These are phyloP conservation scores for Rhynchospora breviuscula DNA, from an alignment of 176 grass and related monocot species.

Conservation along the genomic window DNA sequence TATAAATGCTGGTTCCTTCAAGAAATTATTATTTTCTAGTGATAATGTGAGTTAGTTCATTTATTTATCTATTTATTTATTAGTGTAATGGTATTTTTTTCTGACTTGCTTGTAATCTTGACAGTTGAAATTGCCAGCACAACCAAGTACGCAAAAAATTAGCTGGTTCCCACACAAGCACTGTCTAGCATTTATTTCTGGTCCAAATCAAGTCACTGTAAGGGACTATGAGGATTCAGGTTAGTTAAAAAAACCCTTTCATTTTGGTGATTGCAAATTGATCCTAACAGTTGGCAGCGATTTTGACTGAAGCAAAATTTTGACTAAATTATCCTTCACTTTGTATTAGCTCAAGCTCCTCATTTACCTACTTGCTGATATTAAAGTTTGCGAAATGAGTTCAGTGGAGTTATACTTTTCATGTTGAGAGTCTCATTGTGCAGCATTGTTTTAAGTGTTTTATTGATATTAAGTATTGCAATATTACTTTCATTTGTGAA, in stretches of 20 bases:
- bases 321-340: neutral
- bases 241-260: slow-evolving; percentile 29
- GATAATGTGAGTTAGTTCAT: slow-evolving; percentile 39
- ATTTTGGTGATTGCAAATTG: neutral
- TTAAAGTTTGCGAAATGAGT: neutral
- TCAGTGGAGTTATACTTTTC: neutral
- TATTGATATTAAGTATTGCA: neutral
- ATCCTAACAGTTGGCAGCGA: neutral
- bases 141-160: slow-evolving; percentile 70
- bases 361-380: neutral
- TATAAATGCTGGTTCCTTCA: slow-evolving; percentile 45
- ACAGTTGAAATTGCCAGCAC: slow-evolving; percentile 62
- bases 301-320: neutral
- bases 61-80: neutral
- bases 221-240: slow-evolving; percentile 76
- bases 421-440: neutral
- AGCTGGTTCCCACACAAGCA: slow-evolving; percentile 73
- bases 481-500: neutral
- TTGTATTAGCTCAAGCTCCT: neutral
- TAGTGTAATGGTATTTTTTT: neutral
- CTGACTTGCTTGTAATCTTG: slow-evolving; percentile 23
- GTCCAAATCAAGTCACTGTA: slow-evolving; percentile 60
- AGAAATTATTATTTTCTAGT: slow-evolving; percentile 47
- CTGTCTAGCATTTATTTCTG: slow-evolving; percentile 83
- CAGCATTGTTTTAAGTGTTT: neutral